Evolutionary conservation across 129 eudicot genomes (phyloP).

Genomic region (Oenanthe sinensis): DNA sequence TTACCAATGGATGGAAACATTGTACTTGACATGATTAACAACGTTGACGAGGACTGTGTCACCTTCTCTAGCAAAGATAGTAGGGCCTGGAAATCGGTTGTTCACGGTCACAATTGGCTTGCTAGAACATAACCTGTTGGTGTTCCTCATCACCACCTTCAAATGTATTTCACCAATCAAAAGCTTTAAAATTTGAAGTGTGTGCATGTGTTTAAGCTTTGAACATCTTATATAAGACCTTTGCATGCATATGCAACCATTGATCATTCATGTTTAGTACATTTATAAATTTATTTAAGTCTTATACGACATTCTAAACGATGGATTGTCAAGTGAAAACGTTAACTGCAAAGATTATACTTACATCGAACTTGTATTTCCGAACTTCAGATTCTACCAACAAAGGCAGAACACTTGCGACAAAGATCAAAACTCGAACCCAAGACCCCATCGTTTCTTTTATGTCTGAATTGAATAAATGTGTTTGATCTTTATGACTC

Average conservation of each 20-base stretch:
- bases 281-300: background rate
- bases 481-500: background rate
- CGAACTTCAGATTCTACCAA: constrained; percentile 55
- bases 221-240: background rate
- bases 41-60: constrained; percentile 63
- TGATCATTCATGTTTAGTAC: background rate
- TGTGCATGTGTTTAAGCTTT: background rate
- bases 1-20: constrained; percentile 83
- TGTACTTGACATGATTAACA: constrained; percentile 65
- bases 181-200: background rate
- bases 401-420: constrained; percentile 34
- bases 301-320: background rate
- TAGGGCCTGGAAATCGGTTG: constrained; percentile 70
- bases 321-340: background rate
- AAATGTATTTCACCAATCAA: background rate
- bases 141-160: constrained; percentile 61
- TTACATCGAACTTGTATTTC: constrained; percentile 62
- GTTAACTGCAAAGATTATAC: constrained; percentile 8
- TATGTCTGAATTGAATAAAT: background rate
- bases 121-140: constrained; percentile 50
- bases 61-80: constrained; percentile 68
- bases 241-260: background rate
- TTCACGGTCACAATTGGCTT: constrained; percentile 71
- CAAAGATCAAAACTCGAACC: constrained; percentile 25
- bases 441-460: constrained; percentile 13